A percentile compares a stretch with the other conserved stretches of the same genome.
These are phyloP conservation scores for Paspalum notatum DNA, from an alignment of 176 grass and related monocot species.

Conservation along the genomic window DNA sequence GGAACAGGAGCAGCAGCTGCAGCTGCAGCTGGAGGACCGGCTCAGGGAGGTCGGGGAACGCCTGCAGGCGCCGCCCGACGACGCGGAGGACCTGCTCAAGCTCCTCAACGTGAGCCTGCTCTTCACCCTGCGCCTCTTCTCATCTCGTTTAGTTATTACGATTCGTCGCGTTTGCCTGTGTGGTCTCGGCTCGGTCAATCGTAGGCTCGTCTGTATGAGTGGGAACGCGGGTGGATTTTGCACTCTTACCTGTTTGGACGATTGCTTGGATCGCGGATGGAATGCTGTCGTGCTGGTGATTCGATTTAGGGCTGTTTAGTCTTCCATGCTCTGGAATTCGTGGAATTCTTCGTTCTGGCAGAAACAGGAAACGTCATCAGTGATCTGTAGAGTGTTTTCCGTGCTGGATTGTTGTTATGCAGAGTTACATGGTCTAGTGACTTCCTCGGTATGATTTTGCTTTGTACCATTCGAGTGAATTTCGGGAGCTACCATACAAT, in stretches of 20 bases:
- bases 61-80: slow-evolving; percentile 48
- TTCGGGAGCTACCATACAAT: neutral
- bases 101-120: slow-evolving; percentile 62
- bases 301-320: slow-evolving; percentile 10
- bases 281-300: neutral
- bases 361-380: neutral
- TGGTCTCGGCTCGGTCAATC: neutral
- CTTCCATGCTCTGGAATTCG: neutral
- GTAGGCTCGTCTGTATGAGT: neutral
- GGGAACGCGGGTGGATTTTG: neutral
- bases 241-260: neutral
- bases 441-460: neutral
- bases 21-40: slow-evolving; percentile 28
- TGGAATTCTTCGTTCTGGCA: neutral
- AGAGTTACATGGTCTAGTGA: neutral
- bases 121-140: neutral
- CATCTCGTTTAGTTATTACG: neutral
- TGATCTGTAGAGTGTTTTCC: neutral
- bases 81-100: slow-evolving; percentile 47
- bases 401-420: neutral
- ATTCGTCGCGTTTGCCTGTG: neutral
- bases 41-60: slow-evolving; percentile 53
- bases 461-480: neutral
- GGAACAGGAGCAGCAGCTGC: slow-evolving; percentile 13
- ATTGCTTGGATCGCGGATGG: neutral